A percentile compares a stretch with the other conserved stretches of the same genome.
phyloP scores from a whole-genome alignment of 495 filamentous ascomycete species.

The Aspergillus cristatus region DNA sequence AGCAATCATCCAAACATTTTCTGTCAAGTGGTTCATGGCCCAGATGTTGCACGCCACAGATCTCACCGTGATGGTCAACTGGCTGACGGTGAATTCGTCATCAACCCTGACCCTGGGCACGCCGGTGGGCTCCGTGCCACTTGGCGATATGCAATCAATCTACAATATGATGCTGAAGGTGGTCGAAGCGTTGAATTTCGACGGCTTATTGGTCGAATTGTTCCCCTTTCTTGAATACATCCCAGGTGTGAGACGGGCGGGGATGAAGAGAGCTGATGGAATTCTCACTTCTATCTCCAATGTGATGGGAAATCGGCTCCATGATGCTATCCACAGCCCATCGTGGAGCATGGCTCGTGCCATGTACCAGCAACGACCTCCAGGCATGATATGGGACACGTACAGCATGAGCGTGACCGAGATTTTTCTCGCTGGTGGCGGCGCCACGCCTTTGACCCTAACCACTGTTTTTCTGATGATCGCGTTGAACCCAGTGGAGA shows the following conservation, averaged over 20 bases:
- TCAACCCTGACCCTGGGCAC: conserved; percentile 1
- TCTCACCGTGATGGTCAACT: background rate
- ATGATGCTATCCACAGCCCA: background rate
- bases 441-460: conserved; percentile 16
- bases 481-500: conserved; percentile 4
- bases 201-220: conserved; percentile 7
- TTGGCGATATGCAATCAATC: background rate
- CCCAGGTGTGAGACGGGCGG: conserved; percentile 1
- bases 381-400: background rate
- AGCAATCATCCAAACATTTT: background rate
- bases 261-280: background rate
- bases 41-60: background rate
- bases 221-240: conserved; percentile 13
- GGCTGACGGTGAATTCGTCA: background rate
- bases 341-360: background rate
- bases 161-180: background rate
- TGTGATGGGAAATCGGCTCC: background rate
- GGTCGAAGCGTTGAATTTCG: background rate
- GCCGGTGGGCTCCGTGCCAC: background rate
- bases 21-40: background rate
- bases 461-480: conserved; percentile 8
- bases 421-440: background rate
- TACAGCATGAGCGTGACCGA: background rate
- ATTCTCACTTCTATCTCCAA: background rate
- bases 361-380: background rate